Evolutionary conservation across 2,329 filamentous ascomycete genomes (phyloP).

Genomic region (Fusarium abutilonis): DNA sequence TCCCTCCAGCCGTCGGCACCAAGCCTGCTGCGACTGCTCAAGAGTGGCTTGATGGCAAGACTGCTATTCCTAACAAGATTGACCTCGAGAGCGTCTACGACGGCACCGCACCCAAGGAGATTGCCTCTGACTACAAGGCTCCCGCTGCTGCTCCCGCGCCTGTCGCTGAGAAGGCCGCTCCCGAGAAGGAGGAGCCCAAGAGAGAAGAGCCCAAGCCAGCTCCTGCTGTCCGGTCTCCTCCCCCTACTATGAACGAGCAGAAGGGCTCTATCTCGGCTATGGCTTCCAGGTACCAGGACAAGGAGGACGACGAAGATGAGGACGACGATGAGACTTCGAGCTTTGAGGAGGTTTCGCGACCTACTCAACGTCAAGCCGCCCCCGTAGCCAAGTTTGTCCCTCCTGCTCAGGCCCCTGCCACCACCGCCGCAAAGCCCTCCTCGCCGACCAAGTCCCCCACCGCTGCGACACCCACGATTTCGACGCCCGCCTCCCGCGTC

Average conservation of each 20-base stretch:
- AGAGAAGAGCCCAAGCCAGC: slow-evolving; percentile 66
- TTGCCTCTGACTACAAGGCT: slow-evolving; percentile 74
- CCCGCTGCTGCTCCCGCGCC: slow-evolving; percentile 57
- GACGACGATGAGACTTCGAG: slow-evolving; percentile 76
- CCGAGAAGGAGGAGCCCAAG: slow-evolving; percentile 57
- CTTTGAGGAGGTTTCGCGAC: slow-evolving; percentile 87
- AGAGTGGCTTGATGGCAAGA: slow-evolving; percentile 90
- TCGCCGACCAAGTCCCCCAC: slow-evolving; percentile 48
- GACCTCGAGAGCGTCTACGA: slow-evolving; percentile 93
- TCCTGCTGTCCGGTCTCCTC: slow-evolving; percentile 56
- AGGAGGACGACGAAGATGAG: slow-evolving; percentile 69
- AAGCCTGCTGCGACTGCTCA: slow-evolving; percentile 82
- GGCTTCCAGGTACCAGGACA: slow-evolving; percentile 86
- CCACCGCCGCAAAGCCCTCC: slow-evolving; percentile 46
- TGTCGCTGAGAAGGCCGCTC: slow-evolving; percentile 52
- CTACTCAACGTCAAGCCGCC: slow-evolving; percentile 67
- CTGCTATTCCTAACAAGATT: slow-evolving; percentile 86
- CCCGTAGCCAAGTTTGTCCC: slow-evolving; percentile 56
- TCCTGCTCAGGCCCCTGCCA: slow-evolving; percentile 43
- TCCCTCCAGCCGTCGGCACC: slow-evolving; percentile 81
- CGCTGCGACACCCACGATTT: slow-evolving; percentile 44
- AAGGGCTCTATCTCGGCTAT: slow-evolving; percentile 86
- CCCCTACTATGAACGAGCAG: slow-evolving; percentile 82
- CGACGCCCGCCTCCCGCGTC: slow-evolving; percentile 41
- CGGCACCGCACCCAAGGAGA: slow-evolving; percentile 80